phyloP scores from a whole-genome alignment of 2,329 filamentous ascomycete species.

The Fusarium continuum region DNA sequence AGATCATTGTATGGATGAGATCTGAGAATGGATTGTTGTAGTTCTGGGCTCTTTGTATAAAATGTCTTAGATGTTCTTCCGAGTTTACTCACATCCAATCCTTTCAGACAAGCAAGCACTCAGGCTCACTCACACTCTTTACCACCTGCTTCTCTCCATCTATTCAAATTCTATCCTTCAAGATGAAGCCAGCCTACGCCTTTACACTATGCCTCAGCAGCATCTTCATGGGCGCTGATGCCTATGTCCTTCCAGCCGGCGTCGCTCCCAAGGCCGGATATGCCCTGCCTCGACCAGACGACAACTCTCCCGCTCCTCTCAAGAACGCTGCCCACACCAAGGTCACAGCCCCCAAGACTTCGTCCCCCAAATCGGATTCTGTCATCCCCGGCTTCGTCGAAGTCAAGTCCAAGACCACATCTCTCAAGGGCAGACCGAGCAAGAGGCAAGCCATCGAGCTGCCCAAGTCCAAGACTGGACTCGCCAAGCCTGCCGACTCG shows the following conservation, averaged over 20 bases:
- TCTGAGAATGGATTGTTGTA: background rate
- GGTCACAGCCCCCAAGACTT: background rate
- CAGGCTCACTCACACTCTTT: background rate
- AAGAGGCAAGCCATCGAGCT: background rate
- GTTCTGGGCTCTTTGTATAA: background rate
- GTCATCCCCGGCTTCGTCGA: background rate
- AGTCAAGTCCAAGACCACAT: background rate
- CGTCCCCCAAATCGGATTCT: background rate
- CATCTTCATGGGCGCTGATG: conserved; percentile 8
- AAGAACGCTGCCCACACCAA: background rate
- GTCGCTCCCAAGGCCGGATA: conserved; percentile 10
- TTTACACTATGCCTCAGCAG: conserved; percentile 1
- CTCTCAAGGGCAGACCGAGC: background rate
- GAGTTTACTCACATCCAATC: rapidly evolving
- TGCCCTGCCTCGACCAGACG: background rate
- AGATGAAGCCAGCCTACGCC: conserved; percentile 8
- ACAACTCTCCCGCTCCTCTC: background rate
- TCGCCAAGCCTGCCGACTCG: no score
- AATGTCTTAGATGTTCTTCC: background rate
- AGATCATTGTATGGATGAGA: background rate
- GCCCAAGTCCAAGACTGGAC: background rate
- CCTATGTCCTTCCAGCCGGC: background rate
- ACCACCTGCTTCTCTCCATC: background rate
- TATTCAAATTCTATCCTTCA: background rate
- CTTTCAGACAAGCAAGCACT: background rate